Evolutionary conservation across 805 yeast species (phyloP), one percentile per base, ranked within the genome.

Genomic region (Pichia gijzeniarum): DNA sequence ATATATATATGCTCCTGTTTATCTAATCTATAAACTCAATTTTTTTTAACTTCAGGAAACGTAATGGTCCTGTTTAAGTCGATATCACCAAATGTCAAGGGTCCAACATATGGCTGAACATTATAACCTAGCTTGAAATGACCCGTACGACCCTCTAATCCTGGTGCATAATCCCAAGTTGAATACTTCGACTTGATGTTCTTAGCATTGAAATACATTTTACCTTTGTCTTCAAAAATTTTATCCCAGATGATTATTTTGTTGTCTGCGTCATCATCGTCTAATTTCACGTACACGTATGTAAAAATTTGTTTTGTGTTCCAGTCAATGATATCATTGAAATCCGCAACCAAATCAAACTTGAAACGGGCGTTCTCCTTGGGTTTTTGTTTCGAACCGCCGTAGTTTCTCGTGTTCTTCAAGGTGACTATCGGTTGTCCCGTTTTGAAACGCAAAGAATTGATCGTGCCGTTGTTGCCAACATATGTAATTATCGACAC

Each of bases 231-330:
- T 1, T 74, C 69, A 53, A 91, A 78, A 54, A 91, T 91, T 53
- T 76, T 76, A 66, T 91, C 98, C 99, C 99, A 91, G 59, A 85
- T 80, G 0, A 91, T 84, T 33, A 90, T 85, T 52, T 80, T 79
- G 2, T 38, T 40, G 17, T 38, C 31, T 6, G 16, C n/a, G 17
- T 34, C 35, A 20, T 34, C 35, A 17, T 43, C 51, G 13, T 50
- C 51, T 9, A 50, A 90, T 58, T 87, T 91, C 1, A 95, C 95
- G 3, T 95, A 85, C 51, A 93, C 70, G 58, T 91, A 93, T 5
- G 83, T 85, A 58, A 93, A 91, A n/a, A 91, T 80, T 64, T 91
- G 98, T 61, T 91, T 91, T 12, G 99, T 93, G 66, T 91, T 93
- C 96, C 97, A 91, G 64, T 85, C 89, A 74, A 90, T 90, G 43